Evolutionary conservation across 2,329 filamentous ascomycete species (phyloP), one percentile per base, ranked within the genome.

Genomic region (Fusarium neocosmosporiellum): DNA sequence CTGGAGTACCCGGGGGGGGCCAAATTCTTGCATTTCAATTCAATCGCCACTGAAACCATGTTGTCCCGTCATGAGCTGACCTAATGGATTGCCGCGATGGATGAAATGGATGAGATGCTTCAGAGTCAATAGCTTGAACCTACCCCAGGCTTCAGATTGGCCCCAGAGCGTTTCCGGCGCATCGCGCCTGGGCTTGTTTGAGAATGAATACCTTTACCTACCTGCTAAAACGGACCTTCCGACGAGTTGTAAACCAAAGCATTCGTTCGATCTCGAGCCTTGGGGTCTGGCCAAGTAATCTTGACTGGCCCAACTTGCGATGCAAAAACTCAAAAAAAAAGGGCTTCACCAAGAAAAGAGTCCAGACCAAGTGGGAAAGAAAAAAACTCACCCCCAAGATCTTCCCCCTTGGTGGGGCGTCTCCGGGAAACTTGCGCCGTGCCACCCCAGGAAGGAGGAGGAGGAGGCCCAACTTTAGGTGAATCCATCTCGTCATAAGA

Each of bases 401-500:
- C 20, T 55, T 55, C 48, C 29, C 37, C 57, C 53, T 34, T 27
- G 27, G 59, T 70, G 70, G 62, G 55, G 62, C 70, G 60, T 20
- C n/a, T 29, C 65, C 65, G 69, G 53, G 69, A 24, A 46, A 50
- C 58, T 55, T 69, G 37, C 37, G 43, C 24, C 63, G 63, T 53
- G 65, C 66, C 63, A 67, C 59, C 34, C 66, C 41, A 59, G 59
- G 36, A 57, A 64, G 59, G 60, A n/a, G 24, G 33, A 18, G 33
- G 33, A 34, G 33, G 33, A 16, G 41, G 41, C 27, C 27, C 27
- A 29, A 43, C 39, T 63, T 77, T 77, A 77, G 66, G 74, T 78
- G 73, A 77, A 77, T 71, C 65, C 67, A 76, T 78, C 65, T 78
- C 74, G 74, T 78, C 73, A 78, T 78, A 58, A 36, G 53, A 55